Evolutionary conservation across 2,329 filamentous ascomycete genomes (phyloP), one percentile per base, ranked within the genome.

Genomic region (Rhynchosporium graminicola): DNA sequence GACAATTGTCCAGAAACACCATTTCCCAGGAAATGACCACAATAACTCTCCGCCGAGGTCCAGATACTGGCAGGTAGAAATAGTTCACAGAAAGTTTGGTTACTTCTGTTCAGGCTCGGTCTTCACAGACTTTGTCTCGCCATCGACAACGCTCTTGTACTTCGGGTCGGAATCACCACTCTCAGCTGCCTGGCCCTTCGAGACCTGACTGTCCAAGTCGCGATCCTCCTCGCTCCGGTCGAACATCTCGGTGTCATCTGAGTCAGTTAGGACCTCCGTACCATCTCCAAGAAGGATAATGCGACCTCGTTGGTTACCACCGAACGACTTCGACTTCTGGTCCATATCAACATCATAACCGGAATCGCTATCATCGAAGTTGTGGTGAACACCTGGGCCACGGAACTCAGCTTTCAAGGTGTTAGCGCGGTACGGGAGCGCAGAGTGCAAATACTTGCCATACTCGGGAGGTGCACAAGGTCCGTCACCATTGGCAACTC

Each of bases 381-480:
- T 89, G 77, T 91, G 89, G 77, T 91, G 90, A 68, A 91, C 87
- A 67, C 90, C 89, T 64, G 90, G 90, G 70, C 90, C 90, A 71
- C 90, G 88, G 80, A 93, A 92, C 79, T 94, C 89, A 79, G 91
- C 91, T 94, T 63, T 69, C 69, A 66, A 43, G 62, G 61, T 60
- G 62, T 72, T 71, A 75, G 70, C 64, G 46, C 31, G 57, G 68
- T 66, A 64, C 52, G 10, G 29, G 10, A 29, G 43, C 43, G 47
- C 57, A 63, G 63, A 63, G 58, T 65, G 57, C 50, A 58, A 61
- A 59, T 68, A 74, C 73, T 73, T 94, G 93, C 95, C 95, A 83
- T 98, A 99, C 87, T 99, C 95, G 74, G 94, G 95, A 79, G 95
- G 95, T 77, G 95, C 95, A 82, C 94, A 98, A 76, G 95, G 95